Conservation (phyloP, 2,329 filamentous ascomycete genomes). For the Fusarium nematophilum region DNA sequence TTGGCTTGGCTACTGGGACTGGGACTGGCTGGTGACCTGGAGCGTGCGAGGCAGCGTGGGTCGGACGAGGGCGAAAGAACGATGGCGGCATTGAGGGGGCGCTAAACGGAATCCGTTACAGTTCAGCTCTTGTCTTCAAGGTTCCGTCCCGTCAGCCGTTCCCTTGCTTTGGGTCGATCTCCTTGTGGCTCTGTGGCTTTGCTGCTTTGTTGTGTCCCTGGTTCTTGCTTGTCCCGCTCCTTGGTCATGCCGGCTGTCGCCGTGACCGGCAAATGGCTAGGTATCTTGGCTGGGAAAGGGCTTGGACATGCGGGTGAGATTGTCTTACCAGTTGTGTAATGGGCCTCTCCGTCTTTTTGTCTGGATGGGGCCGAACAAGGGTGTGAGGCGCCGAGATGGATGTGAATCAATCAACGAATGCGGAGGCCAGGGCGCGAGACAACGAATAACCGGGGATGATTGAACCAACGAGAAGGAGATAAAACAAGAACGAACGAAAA, state of each 20-base stretch:
- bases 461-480: not conserved
- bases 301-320: conserved; percentile 10
- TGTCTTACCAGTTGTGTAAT: conserved; percentile 35
- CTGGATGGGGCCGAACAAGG: conserved; percentile 5
- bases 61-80: conserved; percentile 37
- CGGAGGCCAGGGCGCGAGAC: conserved; percentile 22
- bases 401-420: conserved; percentile 19
- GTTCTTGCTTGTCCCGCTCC: conserved; percentile 12
- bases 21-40: conserved; percentile 37
- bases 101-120: conserved; percentile 45
- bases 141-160: conserved; percentile 24
- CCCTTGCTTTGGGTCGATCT: conserved; percentile 6
- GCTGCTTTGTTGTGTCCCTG: not conserved
- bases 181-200: not conserved
- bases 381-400: conserved; percentile 12
- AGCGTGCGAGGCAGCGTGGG: conserved; percentile 19
- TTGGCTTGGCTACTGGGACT: conserved; percentile 29
- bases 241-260: conserved; percentile 20
- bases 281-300: conserved; percentile 14
- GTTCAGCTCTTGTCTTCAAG: conserved; percentile 20
- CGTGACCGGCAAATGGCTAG: conserved; percentile 23
- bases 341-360: conserved; percentile 21
- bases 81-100: conserved; percentile 44
- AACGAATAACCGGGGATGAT: conserved; percentile 1
- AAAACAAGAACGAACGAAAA: conserved; percentile 7